A percentile compares a stretch with the other conserved stretches of the same genome.
These are phyloP conservation scores for Nepenthes alata DNA, from an alignment of 179 eudicot species.

Conservation along the genomic window DNA sequence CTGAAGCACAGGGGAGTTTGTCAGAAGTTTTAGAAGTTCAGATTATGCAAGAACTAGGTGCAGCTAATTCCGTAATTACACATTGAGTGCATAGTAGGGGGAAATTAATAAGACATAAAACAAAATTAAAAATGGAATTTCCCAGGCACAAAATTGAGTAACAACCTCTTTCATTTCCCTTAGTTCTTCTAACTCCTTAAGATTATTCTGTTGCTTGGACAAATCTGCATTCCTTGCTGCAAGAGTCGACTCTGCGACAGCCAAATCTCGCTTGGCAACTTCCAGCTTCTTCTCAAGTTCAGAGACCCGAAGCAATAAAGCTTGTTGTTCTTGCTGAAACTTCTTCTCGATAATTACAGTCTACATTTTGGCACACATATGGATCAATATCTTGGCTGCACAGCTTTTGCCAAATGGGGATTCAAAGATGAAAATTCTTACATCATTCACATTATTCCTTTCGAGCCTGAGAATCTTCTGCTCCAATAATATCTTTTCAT, in stretches of 20 bases:
- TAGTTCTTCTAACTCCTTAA: slow-evolving; percentile 76
- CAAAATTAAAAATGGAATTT: not conserved
- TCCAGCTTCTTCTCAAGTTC: slow-evolving; percentile 78
- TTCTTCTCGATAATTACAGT: slow-evolving; percentile 31
- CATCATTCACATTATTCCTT: slow-evolving; percentile 56
- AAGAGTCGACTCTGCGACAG: slow-evolving; percentile 40
- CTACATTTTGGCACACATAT: slow-evolving; percentile 26
- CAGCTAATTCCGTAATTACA: not conserved
- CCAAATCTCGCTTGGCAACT: slow-evolving; percentile 34
- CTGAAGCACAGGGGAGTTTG: slow-evolving; percentile 20
- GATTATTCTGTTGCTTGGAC: slow-evolving; percentile 40
- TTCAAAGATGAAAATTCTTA: slow-evolving; percentile 6
- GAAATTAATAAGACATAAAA: not conserved
- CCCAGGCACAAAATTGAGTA: not conserved
- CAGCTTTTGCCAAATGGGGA: not conserved
- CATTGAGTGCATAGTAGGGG: not conserved
- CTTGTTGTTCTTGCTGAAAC: slow-evolving; percentile 51
- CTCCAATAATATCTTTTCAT: slow-evolving; percentile 56
- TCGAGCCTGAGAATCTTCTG: slow-evolving; percentile 56
- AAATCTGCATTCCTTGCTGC: slow-evolving; percentile 49
- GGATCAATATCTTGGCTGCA: slow-evolving; percentile 1
- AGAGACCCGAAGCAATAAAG: slow-evolving; percentile 31
- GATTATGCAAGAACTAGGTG: not conserved
- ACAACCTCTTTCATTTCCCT: slow-evolving; percentile 95
- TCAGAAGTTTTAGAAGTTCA: not conserved